These are phyloP conservation scores for Collybia mongolica DNA, from an alignment of 768 basidiomycete species.

Conservation along the genomic window DNA sequence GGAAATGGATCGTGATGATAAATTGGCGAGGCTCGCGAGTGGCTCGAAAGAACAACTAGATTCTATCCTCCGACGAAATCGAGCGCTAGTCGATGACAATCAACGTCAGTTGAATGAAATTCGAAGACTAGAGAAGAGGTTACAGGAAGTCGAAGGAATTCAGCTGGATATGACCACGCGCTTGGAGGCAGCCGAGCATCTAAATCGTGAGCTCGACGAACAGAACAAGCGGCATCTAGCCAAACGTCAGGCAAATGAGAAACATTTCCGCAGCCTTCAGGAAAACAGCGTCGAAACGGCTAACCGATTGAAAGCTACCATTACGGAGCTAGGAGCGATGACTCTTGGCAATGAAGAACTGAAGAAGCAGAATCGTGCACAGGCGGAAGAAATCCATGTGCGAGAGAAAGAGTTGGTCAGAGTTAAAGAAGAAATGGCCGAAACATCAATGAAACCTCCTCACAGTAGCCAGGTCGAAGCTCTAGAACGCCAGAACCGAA, in stretches of 20 bases:
- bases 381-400: conserved; percentile 5
- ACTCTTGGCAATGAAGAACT: neutral
- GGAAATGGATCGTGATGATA: neutral
- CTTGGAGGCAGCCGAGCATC: neutral
- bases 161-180: neutral
- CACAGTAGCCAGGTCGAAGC: conserved; percentile 18
- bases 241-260: neutral
- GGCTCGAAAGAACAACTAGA: neutral
- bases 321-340: neutral
- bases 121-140: neutral
- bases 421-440: conserved; percentile 7
- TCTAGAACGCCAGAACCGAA: conserved; percentile 28
- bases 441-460: conserved; percentile 1
- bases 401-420: conserved; percentile 12
- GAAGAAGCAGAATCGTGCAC: neutral
- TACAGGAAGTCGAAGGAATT: neutral
- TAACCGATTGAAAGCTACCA: conserved; percentile 1
- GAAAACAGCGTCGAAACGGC: neutral
- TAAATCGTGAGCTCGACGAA: neutral
- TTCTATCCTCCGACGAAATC: neutral
- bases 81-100: neutral
- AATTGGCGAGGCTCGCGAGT: neutral
- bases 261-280: neutral
- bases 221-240: neutral
- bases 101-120: neutral